phyloP scores from a whole-genome alignment of 306 rosid genomes.

The Medicago arabica region DNA sequence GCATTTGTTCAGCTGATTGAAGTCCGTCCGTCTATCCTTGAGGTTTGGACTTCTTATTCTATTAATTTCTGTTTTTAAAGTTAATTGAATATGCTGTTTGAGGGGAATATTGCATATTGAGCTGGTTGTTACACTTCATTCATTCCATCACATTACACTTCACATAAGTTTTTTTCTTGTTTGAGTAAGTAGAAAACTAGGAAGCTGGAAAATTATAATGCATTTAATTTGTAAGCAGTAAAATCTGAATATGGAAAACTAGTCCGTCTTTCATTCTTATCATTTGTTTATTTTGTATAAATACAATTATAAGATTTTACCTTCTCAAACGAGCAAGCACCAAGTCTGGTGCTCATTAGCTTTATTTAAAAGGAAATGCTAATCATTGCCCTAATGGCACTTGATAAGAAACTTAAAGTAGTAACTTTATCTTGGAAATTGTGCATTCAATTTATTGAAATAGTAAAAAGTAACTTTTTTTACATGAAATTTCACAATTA shows the following conservation, averaged over 20 bases:
- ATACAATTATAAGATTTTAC: constrained; percentile 18
- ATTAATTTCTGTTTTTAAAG: constrained; percentile 18
- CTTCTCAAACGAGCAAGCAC: constrained; percentile 27
- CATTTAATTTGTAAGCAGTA: constrained; percentile 20
- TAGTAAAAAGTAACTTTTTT: too few relatives aligned
- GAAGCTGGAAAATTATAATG: constrained; percentile 17
- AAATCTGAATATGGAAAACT: constrained; percentile 16
- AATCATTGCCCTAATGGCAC: too few relatives aligned
- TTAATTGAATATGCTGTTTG: constrained; percentile 24
- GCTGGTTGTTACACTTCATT: constrained; percentile 21
- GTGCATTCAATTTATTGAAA: too few relatives aligned
- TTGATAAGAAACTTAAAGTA: too few relatives aligned
- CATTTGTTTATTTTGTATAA: constrained; percentile 13
- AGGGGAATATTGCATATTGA: constrained; percentile 27
- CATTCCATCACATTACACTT: constrained; percentile 21
- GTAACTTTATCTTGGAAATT: too few relatives aligned
- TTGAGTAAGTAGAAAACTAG: constrained; percentile 11
- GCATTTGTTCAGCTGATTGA: constrained; percentile 99
- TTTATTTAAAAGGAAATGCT: constrained; percentile 25
- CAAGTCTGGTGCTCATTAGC: constrained; percentile 19
- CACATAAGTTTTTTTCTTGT: constrained; percentile 12
- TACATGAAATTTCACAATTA: too few relatives aligned
- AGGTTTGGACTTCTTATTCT: constrained; percentile 61
- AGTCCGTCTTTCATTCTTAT: constrained; percentile 30
- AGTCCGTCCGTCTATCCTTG: constrained; percentile 89